A percentile compares a stretch with the other conserved stretches of the same genome.
Conservation (phyloP, 208 protist species). For the Crithidia acanthocephali region DNA sequence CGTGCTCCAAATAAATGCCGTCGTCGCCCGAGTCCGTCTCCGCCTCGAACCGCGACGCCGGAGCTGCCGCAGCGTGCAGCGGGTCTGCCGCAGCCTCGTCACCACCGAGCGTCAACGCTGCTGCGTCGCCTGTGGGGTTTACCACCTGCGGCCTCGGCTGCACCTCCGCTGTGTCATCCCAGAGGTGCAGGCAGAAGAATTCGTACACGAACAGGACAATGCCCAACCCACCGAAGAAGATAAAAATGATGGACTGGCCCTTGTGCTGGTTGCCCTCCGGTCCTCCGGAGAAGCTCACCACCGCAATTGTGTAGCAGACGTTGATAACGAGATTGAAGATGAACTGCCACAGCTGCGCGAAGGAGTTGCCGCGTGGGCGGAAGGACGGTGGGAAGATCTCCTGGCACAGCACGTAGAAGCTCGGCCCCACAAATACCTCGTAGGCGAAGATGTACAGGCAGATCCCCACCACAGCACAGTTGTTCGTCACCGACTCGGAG, state of each 20-base stretch:
- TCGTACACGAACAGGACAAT: slow-evolving; percentile 23
- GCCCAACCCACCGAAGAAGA: slow-evolving; percentile 22
- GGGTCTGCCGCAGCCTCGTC: no score
- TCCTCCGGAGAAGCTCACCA: slow-evolving; percentile 18
- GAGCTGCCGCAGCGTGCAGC: neutral
- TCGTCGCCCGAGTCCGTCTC: no score
- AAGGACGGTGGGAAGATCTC: slow-evolving; percentile 62
- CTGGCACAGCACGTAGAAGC: slow-evolving; percentile 57
- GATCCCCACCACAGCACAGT: slow-evolving; percentile 50
- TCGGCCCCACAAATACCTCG: slow-evolving; percentile 54
- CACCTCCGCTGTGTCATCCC: slow-evolving; percentile 3
- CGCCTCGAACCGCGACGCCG: neutral
- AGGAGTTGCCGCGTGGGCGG: slow-evolving; percentile 48
- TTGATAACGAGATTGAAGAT: slow-evolving; percentile 71
- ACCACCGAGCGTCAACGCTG: neutral
- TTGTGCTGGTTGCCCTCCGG: slow-evolving; percentile 21
- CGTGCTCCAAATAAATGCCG: slow-evolving; percentile 1
- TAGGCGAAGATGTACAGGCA: slow-evolving; percentile 56
- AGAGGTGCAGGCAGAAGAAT: slow-evolving; percentile 27
- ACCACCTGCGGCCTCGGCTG: neutral
- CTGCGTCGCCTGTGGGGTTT: neutral
- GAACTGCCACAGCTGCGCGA: slow-evolving; percentile 53
- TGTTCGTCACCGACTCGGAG: slow-evolving; percentile 32
- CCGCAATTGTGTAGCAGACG: slow-evolving; percentile 26
- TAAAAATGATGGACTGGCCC: slow-evolving; percentile 25